These are phyloP conservation scores for Entonaema liquescens DNA, from an alignment of 495 filamentous ascomycete species.

Conservation along the genomic window DNA sequence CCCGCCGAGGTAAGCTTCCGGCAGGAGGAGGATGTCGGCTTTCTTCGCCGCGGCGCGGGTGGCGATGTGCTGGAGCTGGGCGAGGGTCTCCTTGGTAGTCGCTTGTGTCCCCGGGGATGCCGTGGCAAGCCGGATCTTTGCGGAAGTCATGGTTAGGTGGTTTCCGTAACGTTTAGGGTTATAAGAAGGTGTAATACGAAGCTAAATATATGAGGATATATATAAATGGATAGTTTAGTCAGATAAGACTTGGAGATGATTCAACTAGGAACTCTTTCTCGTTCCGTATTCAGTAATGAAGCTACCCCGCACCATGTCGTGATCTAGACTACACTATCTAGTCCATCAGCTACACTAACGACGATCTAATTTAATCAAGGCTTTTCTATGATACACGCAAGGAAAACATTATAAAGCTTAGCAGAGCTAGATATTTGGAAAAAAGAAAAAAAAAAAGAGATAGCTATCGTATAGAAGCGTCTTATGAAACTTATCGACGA, in stretches of 20 bases:
- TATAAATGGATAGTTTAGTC: background rate
- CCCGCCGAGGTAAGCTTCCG: conserved; percentile 92
- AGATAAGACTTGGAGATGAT: background rate
- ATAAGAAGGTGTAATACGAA: background rate
- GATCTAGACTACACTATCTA: conserved; percentile 37
- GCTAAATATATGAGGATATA: background rate
- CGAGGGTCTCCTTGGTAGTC: conserved; percentile 71
- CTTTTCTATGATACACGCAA: background rate
- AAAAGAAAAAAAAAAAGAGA: no score
- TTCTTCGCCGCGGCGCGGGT: conserved; percentile 58
- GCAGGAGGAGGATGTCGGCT: conserved; percentile 84
- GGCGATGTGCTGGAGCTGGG: conserved; percentile 66
- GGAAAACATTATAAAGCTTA: background rate
- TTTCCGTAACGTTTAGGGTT: background rate
- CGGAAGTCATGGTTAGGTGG: conserved; percentile 3
- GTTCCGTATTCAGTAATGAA: background rate
- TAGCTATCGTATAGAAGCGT: no score
- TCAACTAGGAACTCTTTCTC: background rate
- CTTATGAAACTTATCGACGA: no score
- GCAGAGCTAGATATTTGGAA: no score
- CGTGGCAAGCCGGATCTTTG: conserved; percentile 73
- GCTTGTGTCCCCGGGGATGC: conserved; percentile 77
- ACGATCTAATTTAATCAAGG: background rate
- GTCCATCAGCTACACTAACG: background rate
- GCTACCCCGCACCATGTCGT: conserved; percentile 30